phyloP scores from a whole-genome alignment of 306 rosid genomes.

The Delonix regia region DNA sequence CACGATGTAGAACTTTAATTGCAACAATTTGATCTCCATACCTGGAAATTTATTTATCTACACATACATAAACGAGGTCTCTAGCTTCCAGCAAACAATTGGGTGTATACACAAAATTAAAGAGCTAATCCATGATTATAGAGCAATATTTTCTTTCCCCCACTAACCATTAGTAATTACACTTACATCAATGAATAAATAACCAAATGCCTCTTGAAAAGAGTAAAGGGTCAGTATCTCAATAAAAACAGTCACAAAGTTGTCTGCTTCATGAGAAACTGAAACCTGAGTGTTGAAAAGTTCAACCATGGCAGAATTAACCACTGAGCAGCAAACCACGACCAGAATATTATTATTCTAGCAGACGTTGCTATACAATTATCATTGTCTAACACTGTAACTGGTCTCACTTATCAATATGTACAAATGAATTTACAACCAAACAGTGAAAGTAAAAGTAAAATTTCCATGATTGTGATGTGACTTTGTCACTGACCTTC shows the following conservation, averaged over 20 bases:
- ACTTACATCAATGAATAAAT: constrained; percentile 13
- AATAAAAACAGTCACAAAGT: constrained; percentile 9
- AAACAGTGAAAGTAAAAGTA: background rate
- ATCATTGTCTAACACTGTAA: background rate
- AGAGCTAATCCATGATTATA: constrained; percentile 10
- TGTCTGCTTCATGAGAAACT: constrained; percentile 21
- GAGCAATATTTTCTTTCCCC: background rate
- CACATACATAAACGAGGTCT: constrained; percentile 40
- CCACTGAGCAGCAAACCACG: constrained; percentile 6
- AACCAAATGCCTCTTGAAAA: background rate
- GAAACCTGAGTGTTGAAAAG: background rate
- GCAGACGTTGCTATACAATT: background rate
- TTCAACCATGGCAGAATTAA: background rate
- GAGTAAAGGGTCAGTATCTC: background rate
- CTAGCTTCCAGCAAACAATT: constrained; percentile 36
- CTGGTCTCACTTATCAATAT: background rate
- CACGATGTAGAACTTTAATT: constrained; percentile 84
- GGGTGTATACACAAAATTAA: constrained; percentile 5
- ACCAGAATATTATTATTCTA: background rate
- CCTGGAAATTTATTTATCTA: constrained; percentile 61
- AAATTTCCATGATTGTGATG: constrained; percentile 13
- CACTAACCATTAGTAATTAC: constrained; percentile 14
- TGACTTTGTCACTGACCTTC: constrained; percentile 75
- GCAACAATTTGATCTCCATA: constrained; percentile 83
- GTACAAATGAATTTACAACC: constrained; percentile 2